phyloP scores from a whole-genome alignment of 2,329 filamentous ascomycete genomes.

The Neonectria ditissima region DNA sequence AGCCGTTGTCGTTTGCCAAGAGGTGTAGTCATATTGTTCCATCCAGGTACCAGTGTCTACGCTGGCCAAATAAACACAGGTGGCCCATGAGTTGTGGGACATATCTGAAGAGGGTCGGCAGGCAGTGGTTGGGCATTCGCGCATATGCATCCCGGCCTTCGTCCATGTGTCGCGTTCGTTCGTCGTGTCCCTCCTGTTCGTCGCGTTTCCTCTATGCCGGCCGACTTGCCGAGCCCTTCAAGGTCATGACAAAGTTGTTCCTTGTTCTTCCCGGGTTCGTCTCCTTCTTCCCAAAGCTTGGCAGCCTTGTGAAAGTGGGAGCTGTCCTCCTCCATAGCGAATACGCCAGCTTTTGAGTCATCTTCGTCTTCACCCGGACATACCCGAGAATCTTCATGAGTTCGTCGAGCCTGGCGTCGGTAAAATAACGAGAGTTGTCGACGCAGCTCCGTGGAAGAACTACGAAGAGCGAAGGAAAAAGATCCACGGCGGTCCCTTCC shows the following conservation, averaged over 20 bases:
- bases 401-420: conserved; percentile 72
- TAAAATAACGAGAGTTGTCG: conserved; percentile 90
- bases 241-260: conserved; percentile 91
- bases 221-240: conserved; percentile 56
- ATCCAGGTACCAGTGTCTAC: conserved; percentile 20
- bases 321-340: conserved; percentile 78
- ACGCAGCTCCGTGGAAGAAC: conserved; percentile 91
- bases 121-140: conserved; percentile 40
- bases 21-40: conserved; percentile 27
- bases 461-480: conserved; percentile 82
- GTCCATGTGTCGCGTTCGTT: conserved; percentile 27
- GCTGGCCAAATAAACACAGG: conserved; percentile 12
- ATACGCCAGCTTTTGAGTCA: conserved; percentile 86
- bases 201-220: conserved; percentile 27
- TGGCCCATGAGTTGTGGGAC: not conserved
- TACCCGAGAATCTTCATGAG: conserved; percentile 88
- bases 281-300: conserved; percentile 71
- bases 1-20: conserved; percentile 23
- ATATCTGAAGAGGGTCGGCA: conserved; percentile 3
- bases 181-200: conserved; percentile 21
- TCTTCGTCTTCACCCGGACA: conserved; percentile 71
- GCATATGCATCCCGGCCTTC: conserved; percentile 40
- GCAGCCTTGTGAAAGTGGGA: conserved; percentile 22
- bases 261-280: conserved; percentile 78
- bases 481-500: conserved; percentile 42